These are phyloP conservation scores for Rhodamnia argentea DNA, from an alignment of 345 rosid genomes.

Conservation along the genomic window DNA sequence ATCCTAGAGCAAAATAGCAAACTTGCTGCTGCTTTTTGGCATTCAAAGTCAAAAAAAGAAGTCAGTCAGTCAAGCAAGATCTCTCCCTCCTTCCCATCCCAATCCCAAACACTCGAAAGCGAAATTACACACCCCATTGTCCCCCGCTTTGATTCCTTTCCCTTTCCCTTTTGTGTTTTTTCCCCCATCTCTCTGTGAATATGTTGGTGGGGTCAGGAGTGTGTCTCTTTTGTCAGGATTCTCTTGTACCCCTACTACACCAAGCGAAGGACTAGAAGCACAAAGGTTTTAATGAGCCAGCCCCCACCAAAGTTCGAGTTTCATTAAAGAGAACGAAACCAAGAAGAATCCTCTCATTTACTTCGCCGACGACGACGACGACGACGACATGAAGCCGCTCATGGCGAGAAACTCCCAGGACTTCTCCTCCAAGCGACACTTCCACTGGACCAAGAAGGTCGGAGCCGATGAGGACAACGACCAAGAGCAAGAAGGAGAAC, in stretches of 20 bases:
- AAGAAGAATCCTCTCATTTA: background rate
- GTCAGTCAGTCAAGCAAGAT: constrained; percentile 31
- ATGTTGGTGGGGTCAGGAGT: constrained; percentile 19
- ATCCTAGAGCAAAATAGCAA: background rate
- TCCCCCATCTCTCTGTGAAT: background rate
- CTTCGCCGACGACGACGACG: too few species aligned
- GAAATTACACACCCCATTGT: constrained; percentile 56
- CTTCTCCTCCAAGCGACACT: constrained; percentile 70
- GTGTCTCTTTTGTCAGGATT: constrained; percentile 32
- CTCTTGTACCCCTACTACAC: constrained; percentile 3
- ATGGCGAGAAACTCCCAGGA: constrained; percentile 53
- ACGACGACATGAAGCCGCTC: constrained; percentile 5
- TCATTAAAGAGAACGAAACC: constrained; percentile 2
- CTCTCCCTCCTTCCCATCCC: constrained; percentile 6
- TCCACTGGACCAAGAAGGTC: constrained; percentile 74
- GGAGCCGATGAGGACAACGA: constrained; percentile 7
- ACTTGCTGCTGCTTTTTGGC: constrained; percentile 6
- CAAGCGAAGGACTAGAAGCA: background rate
- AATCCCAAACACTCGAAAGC: constrained; percentile 59
- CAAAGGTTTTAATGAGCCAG: background rate
- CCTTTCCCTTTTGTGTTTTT: background rate
- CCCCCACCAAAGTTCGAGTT: constrained; percentile 2
- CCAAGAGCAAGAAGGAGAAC: constrained; percentile 3
- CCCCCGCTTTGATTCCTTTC: constrained; percentile 44
- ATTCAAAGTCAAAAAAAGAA: constrained; percentile 51